Evolutionary conservation across 225 moss, liverwort and hornwort species (phyloP).

Genomic region (Sphagnum contortum): DNA sequence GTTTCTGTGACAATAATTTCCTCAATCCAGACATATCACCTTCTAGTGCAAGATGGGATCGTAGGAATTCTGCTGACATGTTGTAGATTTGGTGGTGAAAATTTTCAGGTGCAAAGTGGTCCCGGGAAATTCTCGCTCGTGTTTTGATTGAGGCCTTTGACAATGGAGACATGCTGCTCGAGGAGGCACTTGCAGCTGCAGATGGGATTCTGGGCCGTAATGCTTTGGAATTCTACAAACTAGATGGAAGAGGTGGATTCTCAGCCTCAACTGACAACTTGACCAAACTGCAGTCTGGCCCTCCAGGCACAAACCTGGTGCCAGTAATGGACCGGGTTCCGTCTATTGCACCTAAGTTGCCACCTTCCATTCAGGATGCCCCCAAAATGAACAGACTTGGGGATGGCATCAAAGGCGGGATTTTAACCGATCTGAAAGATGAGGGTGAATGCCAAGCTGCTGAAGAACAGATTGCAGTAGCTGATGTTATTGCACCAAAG

Average conservation of each 20-base stretch:
- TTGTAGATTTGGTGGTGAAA: too few relatives aligned
- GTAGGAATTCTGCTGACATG: too few relatives aligned
- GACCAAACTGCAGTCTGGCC: slow-evolving; percentile 41
- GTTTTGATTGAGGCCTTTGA: slow-evolving; percentile 74
- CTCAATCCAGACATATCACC: too few relatives aligned
- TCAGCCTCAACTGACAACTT: slow-evolving; percentile 53
- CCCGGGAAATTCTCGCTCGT: slow-evolving; percentile 62
- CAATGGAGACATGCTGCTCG: slow-evolving; percentile 76
- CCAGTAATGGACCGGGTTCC: slow-evolving; percentile 26
- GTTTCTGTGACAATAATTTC: not conserved
- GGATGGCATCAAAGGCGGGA: not conserved
- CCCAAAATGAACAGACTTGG: slow-evolving; percentile 12
- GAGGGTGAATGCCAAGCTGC: slow-evolving; percentile 19
- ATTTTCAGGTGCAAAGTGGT: slow-evolving; percentile 83
- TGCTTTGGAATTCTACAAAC: slow-evolving; percentile 72
- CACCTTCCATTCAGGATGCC: slow-evolving; percentile 29
- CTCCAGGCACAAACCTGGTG: slow-evolving; percentile 6
- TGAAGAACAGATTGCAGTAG: slow-evolving; percentile 13
- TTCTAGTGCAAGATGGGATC: too few relatives aligned
- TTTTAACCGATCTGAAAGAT: not conserved
- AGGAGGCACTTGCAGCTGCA: slow-evolving; percentile 57
- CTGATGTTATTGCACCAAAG: not conserved
- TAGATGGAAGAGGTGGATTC: slow-evolving; percentile 50
- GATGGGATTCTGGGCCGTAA: slow-evolving; percentile 64
- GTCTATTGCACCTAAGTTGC: slow-evolving; percentile 34